A percentile compares a stretch with the other conserved stretches of the same genome.
Evolutionary conservation across 805 yeast genomes (phyloP).

Genomic region (Saturnispora kantuleensis): DNA sequence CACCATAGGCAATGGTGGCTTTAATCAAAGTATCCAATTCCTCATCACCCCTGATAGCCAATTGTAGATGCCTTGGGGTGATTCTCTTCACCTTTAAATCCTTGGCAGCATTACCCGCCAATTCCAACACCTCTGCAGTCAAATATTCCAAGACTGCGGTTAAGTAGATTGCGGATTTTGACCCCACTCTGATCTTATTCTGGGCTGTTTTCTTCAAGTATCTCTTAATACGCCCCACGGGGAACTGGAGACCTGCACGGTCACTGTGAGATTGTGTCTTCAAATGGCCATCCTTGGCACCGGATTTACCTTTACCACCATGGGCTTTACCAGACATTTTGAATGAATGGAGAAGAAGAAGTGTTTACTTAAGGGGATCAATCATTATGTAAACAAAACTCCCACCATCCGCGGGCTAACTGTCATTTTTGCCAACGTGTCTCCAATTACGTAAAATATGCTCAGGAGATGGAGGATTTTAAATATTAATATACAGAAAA

Average conservation of each 20-base stretch:
- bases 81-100: slow-evolving; percentile 93
- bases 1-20: slow-evolving; percentile 96
- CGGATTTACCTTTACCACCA: slow-evolving; percentile 95
- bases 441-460: neutral
- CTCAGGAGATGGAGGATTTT: neutral
- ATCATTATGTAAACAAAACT: slow-evolving; percentile 2
- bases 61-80: slow-evolving; percentile 93
- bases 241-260: slow-evolving; percentile 91
- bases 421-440: no score
- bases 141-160: slow-evolving; percentile 94
- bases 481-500: no score
- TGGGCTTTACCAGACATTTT: slow-evolving; percentile 72
- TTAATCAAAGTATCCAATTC: slow-evolving; percentile 89
- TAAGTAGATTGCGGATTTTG: slow-evolving; percentile 74
- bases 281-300: slow-evolving; percentile 51
- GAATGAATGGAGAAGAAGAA: neutral
- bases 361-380: neutral
- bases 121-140: slow-evolving; percentile 93
- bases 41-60: slow-evolving; percentile 97
- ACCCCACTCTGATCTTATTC: slow-evolving; percentile 65
- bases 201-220: slow-evolving; percentile 87
- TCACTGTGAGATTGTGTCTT: slow-evolving; percentile 82
- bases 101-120: slow-evolving; percentile 98
- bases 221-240: slow-evolving; percentile 98
- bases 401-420: neutral